Percentiles rank a stretch among this genome's conserved stretches.
Conservation (phyloP, 73 alveolate genomes). For the Breviolum minutum region DNA sequence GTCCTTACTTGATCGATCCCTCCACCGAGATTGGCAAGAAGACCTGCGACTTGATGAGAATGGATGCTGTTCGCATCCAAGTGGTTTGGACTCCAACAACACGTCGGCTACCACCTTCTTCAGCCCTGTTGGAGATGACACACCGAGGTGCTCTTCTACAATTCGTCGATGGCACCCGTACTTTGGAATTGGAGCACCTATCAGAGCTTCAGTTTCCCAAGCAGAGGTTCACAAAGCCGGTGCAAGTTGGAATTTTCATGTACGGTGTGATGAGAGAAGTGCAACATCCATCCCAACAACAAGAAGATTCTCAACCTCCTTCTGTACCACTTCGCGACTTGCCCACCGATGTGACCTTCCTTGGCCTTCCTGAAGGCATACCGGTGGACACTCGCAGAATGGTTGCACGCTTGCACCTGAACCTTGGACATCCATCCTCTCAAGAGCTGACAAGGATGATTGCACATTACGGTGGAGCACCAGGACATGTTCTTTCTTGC, state of each 20-base stretch:
- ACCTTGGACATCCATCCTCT: background rate
- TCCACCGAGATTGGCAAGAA: background rate
- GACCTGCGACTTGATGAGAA: background rate
- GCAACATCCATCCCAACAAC: background rate
- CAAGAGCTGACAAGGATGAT: background rate
- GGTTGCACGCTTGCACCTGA: background rate
- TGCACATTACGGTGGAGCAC: background rate
- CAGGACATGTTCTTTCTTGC: background rate
- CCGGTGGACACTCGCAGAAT: background rate
- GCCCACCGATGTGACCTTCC: background rate
- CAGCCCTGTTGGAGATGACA: background rate
- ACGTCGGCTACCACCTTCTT: background rate
- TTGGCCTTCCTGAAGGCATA: background rate
- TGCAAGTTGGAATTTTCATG: background rate
- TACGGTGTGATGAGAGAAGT: background rate
- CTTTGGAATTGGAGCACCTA: background rate
- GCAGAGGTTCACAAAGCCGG: slow-evolving; percentile 15
- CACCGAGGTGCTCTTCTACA: slow-evolving; percentile 2
- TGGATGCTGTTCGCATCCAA: background rate
- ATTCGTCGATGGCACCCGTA: background rate
- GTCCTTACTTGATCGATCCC: background rate
- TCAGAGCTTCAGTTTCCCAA: background rate
- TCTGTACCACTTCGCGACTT: background rate
- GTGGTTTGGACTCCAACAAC: background rate
- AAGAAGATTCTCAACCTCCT: background rate